Percentiles rank a stretch among this genome's conserved stretches.
These are phyloP conservation scores for Carallia pectinifolia DNA, from an alignment of 345 rosid species.

Conservation along the genomic window DNA sequence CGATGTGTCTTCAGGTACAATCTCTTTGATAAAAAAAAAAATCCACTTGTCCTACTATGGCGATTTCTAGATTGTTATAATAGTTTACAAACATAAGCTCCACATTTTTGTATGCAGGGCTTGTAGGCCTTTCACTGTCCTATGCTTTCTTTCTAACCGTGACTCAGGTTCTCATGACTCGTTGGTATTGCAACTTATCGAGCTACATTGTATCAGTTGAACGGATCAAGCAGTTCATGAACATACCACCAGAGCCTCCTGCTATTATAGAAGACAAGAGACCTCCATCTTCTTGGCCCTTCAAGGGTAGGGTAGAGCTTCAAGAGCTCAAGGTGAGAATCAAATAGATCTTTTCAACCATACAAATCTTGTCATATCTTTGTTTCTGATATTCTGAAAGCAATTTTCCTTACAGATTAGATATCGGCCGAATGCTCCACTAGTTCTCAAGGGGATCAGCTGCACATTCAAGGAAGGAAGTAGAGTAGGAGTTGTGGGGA, in stretches of 20 bases:
- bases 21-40: neutral
- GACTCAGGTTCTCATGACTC: constrained; percentile 20
- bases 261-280: constrained; percentile 28
- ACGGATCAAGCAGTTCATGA: constrained; percentile 36
- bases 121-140: constrained; percentile 24
- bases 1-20: constrained; percentile 33
- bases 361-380: neutral
- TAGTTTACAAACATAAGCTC: neutral
- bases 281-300: constrained; percentile 30
- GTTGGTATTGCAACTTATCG: constrained; percentile 4
- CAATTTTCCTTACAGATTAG: neutral
- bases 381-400: neutral
- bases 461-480: too few species aligned
- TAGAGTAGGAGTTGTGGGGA: too few species aligned
- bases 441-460: too few species aligned
- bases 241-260: constrained; percentile 28
- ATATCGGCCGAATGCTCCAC: too few species aligned
- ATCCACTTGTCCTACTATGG: neutral
- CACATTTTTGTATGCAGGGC: constrained; percentile 15
- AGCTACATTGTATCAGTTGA: constrained; percentile 29
- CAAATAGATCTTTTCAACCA: neutral
- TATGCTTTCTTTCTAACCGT: constrained; percentile 22
- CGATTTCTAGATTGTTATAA: neutral
- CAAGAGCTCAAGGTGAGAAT: constrained; percentile 22
- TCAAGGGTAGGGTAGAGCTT: constrained; percentile 29